A percentile compares a stretch with the other conserved stretches of the same genome.
Conservation (phyloP, 495 filamentous ascomycete species). For the Penicillium roqueforti region DNA sequence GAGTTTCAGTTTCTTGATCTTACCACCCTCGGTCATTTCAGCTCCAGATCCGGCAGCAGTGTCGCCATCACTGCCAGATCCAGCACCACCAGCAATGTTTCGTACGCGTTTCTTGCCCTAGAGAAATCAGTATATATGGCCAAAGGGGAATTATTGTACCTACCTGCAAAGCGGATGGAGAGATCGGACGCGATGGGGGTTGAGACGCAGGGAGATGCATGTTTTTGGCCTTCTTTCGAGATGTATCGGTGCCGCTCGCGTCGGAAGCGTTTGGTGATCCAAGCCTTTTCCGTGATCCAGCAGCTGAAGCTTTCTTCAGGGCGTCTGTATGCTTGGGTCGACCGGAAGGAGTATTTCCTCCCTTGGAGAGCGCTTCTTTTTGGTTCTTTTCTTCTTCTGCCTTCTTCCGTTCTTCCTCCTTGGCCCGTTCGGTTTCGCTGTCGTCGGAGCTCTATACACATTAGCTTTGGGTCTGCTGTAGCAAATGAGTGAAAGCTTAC, state of each 20-base stretch:
- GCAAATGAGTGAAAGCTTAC: constrained; percentile 18
- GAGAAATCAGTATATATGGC: constrained; percentile 12
- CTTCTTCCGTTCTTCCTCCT: constrained; percentile 68
- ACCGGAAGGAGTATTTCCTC: constrained; percentile 70
- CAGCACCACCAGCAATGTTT: constrained; percentile 43
- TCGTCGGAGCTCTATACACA: constrained; percentile 40
- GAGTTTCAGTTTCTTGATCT: constrained; percentile 66
- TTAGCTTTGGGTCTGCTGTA: neutral
- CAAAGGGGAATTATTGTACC: constrained; percentile 6
- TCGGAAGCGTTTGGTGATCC: constrained; percentile 86
- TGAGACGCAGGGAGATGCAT: constrained; percentile 53
- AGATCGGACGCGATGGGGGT: constrained; percentile 53
- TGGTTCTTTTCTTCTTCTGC: constrained; percentile 60
- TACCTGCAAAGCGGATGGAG: constrained; percentile 40
- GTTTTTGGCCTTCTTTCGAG: constrained; percentile 84
- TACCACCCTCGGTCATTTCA: constrained; percentile 70
- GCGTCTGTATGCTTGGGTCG: constrained; percentile 46
- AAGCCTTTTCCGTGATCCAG: constrained; percentile 66
- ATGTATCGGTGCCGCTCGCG: constrained; percentile 83
- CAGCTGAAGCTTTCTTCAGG: constrained; percentile 50
- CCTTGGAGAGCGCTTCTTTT: constrained; percentile 56
- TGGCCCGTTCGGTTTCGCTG: constrained; percentile 48
- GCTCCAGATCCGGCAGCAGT: constrained; percentile 59
- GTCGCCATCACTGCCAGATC: constrained; percentile 77
- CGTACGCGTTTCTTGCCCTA: constrained; percentile 47